These are phyloP conservation scores for Pseudomassariella vexata DNA, from an alignment of 2,329 filamentous ascomycete species.

Conservation along the genomic window DNA sequence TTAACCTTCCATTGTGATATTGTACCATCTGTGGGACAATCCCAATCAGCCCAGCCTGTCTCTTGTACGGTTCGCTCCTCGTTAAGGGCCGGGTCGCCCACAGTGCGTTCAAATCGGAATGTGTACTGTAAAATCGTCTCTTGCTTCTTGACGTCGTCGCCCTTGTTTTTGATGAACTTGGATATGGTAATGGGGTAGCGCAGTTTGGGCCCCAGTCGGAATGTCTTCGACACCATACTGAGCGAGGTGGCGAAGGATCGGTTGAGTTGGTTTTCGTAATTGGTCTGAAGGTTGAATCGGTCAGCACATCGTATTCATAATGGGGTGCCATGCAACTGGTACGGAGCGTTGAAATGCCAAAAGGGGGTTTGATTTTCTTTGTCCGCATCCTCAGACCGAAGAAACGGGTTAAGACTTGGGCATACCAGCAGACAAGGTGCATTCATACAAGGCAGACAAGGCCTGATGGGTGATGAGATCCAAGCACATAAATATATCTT, in stretches of 20 bases:
- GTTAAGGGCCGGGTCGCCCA: slow-evolving; percentile 58
- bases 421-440: too few relatives aligned
- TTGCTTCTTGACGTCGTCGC: slow-evolving; percentile 69
- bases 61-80: slow-evolving; percentile 62
- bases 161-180: slow-evolving; percentile 69
- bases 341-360: too few relatives aligned
- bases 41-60: slow-evolving; percentile 70
- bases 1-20: slow-evolving; percentile 71
- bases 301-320: too few relatives aligned
- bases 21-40: slow-evolving; percentile 76
- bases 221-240: slow-evolving; percentile 33
- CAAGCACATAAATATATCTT: too few relatives aligned
- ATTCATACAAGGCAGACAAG: too few relatives aligned
- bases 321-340: too few relatives aligned
- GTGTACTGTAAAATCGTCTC: slow-evolving; percentile 81
- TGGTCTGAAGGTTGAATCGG: too few relatives aligned
- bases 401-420: too few relatives aligned
- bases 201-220: slow-evolving; percentile 57
- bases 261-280: background rate
- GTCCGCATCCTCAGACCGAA: too few relatives aligned
- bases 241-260: background rate
- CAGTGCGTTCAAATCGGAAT: slow-evolving; percentile 72
- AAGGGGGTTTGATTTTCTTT: too few relatives aligned
- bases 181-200: slow-evolving; percentile 93
- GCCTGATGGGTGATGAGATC: too few relatives aligned